Conservation (phyloP, 371 early-diverging fungal species). For the Mucor mucedo region DNA sequence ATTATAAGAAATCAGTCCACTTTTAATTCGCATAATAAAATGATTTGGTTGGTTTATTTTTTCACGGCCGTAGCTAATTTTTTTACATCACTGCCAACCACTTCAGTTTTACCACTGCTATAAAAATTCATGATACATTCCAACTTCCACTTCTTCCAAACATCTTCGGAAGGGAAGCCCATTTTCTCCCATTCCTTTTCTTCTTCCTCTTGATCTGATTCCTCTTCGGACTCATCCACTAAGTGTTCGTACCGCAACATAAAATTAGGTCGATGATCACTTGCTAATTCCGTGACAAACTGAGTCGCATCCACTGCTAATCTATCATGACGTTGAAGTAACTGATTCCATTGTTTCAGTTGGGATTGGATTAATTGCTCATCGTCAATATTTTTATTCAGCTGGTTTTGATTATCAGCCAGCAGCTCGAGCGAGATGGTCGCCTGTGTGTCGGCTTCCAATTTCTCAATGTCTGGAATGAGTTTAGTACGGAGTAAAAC, state of each 20-base stretch:
- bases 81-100: slow-evolving; percentile 51
- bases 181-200: slow-evolving; percentile 49
- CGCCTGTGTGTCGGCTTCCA: slow-evolving; percentile 59
- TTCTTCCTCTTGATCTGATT: slow-evolving; percentile 19
- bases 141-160: slow-evolving; percentile 53
- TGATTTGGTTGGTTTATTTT: slow-evolving; percentile 18
- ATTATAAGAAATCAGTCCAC: background rate
- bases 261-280: slow-evolving; percentile 42
- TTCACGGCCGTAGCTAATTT: slow-evolving; percentile 35
- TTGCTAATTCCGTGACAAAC: slow-evolving; percentile 37
- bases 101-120: slow-evolving; percentile 52
- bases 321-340: slow-evolving; percentile 47
- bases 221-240: slow-evolving; percentile 35
- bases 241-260: slow-evolving; percentile 38
- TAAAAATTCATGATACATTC: slow-evolving; percentile 55
- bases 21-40: background rate
- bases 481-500: slow-evolving; percentile 68
- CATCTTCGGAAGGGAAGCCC: slow-evolving; percentile 47
- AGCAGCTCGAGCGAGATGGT: slow-evolving; percentile 49
- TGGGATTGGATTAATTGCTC: slow-evolving; percentile 39
- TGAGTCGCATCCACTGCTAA: slow-evolving; percentile 41
- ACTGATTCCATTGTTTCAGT: slow-evolving; percentile 40
- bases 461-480: slow-evolving; percentile 67
- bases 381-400: slow-evolving; percentile 32
- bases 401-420: slow-evolving; percentile 9